Base-by-base conservation (phyloP, 164 flowering plant species). In the Dillenia turbinata region DNA sequence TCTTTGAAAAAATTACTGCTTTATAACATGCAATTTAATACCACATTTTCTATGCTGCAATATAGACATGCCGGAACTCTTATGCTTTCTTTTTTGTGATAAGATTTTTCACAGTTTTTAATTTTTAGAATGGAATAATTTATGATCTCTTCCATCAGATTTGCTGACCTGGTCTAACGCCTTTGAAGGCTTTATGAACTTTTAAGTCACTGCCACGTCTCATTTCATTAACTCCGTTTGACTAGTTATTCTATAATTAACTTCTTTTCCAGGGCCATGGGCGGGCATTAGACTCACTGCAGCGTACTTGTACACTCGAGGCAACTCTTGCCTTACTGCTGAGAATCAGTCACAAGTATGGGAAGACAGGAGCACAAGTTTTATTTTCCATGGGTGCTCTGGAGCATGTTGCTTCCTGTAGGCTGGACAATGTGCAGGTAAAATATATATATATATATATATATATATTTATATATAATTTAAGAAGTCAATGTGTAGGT, bases 361-460 rank as follows among this genome's bases (percentile, higher is more conserved):
- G 92, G 53, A 91, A 85, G 66, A 68, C 87, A 52, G 97, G 99
- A 9, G 85, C 95, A 17, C 97, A 94, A 73, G 82, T 91, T 77
- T 73, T 94, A 26, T 86, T 84, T 67, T 89, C 97, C 44, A 89
- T 89, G 97, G 93, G 92, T 62, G 79, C 82, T 52, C 67, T 94
- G 65, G 97, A 89, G 73, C 93, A 88, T 72, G 73, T 94, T 70
- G 65, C 92, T 47, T 82, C 89, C 46, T 86, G 95, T 78, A 88
- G 63, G 77, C 80, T 86, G 56, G 50, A 75, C 45, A 77, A 74
- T 60, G 60, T 78, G 57, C 87, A 80, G 70, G 75, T 87, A 52
- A 83, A 73, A 80, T 67, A 73, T 65, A 47, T 63, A 13, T 67
- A 43, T 44, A 12, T 22, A 5, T 49, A 16, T 52, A 44, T 10